Base-by-base conservation (phyloP, 768 basidiomycete species). In the Mycena alexandri region DNA sequence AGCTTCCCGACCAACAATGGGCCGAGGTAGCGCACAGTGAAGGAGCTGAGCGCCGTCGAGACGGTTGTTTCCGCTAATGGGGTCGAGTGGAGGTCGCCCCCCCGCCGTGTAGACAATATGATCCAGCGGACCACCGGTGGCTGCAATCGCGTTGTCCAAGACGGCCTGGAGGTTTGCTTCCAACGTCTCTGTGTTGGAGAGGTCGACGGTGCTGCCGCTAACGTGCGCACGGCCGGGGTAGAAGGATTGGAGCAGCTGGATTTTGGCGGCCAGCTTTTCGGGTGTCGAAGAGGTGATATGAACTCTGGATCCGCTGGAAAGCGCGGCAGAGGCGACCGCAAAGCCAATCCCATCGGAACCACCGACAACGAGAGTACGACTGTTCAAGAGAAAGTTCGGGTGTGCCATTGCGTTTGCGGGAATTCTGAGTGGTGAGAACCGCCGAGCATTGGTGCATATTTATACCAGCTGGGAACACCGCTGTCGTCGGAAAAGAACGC, bases 271-370 rank as follows among this genome's bases (percentile, higher is more conserved):
- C 42, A 46, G 57, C 24, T 44, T 46, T 13, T 58, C 43, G 43
- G 57, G 17, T 10, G 43, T 44, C 5, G n/a, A 17, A 29, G 57
- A 58, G 29, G 57, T 58, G 36, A 58, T 58, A 25, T 58, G 57
- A 24, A 58, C 57, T 44, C 21, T 58, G 36, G 57, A 58, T 29
- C 57, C 57, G 34, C 44, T 58, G 17, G 57, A 25, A n/a, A 58
- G 57, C 17, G 57, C 57, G 33, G 24, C 57, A 9, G 57, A 58
- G 43, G 57, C 57, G 57, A 58, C 57, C 9, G 43, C 57, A 24
- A 57, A 57, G 16, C 55, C 55, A 25, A 57, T 21, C 24, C 55
- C 55, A n/a, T 9, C 9, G 55, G 55, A 58, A 22, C 57, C 57
- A 9, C 57, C 57, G 43, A 58, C 33, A n/a, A 58, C 44, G 21